These are phyloP conservation scores for Aspergillus quadrilineatus DNA, from an alignment of 2,329 filamentous ascomycete genomes.

Conservation along the genomic window DNA sequence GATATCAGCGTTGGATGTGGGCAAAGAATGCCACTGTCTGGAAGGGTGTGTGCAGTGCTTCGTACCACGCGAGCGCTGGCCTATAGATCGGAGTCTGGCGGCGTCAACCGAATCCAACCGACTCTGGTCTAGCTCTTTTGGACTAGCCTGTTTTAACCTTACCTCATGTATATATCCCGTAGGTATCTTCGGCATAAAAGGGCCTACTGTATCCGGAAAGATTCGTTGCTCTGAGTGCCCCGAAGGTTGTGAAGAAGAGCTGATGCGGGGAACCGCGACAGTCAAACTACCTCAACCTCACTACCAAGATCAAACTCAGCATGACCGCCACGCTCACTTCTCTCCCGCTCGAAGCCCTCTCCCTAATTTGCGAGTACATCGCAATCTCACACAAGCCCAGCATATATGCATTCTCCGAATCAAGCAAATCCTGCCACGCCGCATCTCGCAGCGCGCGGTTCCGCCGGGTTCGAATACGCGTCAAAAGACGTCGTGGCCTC, in stretches of 20 bases:
- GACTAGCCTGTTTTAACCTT: background rate
- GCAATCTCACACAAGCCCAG: background rate
- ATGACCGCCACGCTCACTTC: background rate
- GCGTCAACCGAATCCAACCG: too few species aligned
- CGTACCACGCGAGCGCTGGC: too few species aligned
- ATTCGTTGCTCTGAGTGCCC: too few species aligned
- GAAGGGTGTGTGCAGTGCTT: background rate
- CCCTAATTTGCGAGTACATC: background rate
- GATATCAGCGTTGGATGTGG: background rate
- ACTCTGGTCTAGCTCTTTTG: background rate
- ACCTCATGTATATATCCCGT: too few species aligned
- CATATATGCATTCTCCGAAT: background rate
- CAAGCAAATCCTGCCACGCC: background rate
- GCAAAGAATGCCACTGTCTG: background rate
- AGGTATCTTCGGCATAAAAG: too few species aligned
- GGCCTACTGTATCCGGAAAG: too few species aligned
- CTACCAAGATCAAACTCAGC: background rate
- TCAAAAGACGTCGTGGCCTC: background rate
- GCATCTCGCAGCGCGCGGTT: background rate
- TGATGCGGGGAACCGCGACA: background rate
- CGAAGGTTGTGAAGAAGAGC: too few species aligned
- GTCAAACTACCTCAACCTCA: background rate
- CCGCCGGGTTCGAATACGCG: background rate
- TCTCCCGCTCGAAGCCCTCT: background rate
- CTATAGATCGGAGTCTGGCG: background rate